Conservation (phyloP, 169 alveolate species). For the Plasmodium inui region DNA sequence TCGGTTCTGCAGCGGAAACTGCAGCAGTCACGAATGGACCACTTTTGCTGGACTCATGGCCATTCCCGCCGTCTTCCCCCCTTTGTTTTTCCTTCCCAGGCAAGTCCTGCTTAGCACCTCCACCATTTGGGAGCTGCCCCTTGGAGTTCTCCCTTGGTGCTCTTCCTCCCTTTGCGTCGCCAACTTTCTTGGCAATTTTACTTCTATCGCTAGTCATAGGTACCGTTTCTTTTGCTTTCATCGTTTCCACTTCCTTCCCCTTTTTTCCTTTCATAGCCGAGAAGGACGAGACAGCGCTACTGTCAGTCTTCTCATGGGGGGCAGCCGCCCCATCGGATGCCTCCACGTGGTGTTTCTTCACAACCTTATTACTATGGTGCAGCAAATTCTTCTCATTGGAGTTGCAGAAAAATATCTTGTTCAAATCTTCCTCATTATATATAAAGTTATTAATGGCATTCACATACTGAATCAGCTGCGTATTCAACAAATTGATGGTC, state of each 20-base stretch:
- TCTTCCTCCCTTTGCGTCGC: slow-evolving; percentile 4
- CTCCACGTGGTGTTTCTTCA: neutral
- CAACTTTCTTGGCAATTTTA: neutral
- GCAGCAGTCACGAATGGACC: neutral
- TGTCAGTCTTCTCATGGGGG: neutral
- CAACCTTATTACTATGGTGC: neutral
- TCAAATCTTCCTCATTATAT: slow-evolving; percentile 71
- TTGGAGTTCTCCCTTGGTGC: neutral
- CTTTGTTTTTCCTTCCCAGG: neutral
- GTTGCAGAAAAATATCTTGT: slow-evolving; percentile 50
- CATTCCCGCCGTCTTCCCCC: slow-evolving; percentile 15
- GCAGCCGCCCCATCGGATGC: neutral
- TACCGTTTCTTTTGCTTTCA: slow-evolving; percentile 10
- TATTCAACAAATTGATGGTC: slow-evolving; percentile 89
- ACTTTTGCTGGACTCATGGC: neutral
- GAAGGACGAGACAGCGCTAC: neutral
- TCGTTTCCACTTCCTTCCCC: neutral
- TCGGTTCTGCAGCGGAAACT: neutral
- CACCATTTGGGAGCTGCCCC: slow-evolving; percentile 1
- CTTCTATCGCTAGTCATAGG: slow-evolving; percentile 7
- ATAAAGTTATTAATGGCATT: slow-evolving; percentile 83
- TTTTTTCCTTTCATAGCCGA: slow-evolving; percentile 3
- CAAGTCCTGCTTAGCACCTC: slow-evolving; percentile 7
- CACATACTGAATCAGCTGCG: slow-evolving; percentile 86
- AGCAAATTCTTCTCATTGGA: slow-evolving; percentile 34